phyloP scores from a whole-genome alignment of 2,329 filamentous ascomycete genomes.

The Fusarium algeriense region DNA sequence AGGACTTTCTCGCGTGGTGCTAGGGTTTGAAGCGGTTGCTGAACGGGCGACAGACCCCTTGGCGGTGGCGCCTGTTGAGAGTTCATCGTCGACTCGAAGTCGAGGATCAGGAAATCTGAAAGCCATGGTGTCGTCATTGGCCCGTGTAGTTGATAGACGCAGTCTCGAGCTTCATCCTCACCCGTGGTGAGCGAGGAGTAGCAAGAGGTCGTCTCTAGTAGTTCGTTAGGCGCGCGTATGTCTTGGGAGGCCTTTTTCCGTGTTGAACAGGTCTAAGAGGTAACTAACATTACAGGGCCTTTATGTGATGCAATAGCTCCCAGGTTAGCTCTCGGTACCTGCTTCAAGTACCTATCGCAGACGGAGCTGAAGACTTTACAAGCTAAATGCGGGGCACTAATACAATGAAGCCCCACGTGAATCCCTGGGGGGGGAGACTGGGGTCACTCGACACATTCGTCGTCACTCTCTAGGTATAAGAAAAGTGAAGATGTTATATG shows the following conservation, averaged over 20 bases:
- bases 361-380: slow-evolving; percentile 22
- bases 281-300: slow-evolving; percentile 27
- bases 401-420: slow-evolving; percentile 39
- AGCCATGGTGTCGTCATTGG: slow-evolving; percentile 54
- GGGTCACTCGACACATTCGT: slow-evolving; percentile 23
- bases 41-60: slow-evolving; percentile 41
- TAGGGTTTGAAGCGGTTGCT: slow-evolving; percentile 26
- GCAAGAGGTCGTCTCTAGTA: slow-evolving; percentile 30
- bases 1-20: slow-evolving; percentile 37
- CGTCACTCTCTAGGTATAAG: not conserved
- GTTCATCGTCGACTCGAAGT: slow-evolving; percentile 48
- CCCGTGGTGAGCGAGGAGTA: slow-evolving; percentile 31
- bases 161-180: slow-evolving; percentile 45
- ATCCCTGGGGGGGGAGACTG: slow-evolving; percentile 22
- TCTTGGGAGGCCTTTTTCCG: slow-evolving; percentile 34
- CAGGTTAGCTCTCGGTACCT: slow-evolving; percentile 39
- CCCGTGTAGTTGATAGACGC: slow-evolving; percentile 40
- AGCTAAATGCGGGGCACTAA: slow-evolving; percentile 50
- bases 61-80: slow-evolving; percentile 27
- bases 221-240: slow-evolving; percentile 7
- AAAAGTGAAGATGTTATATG: not conserved
- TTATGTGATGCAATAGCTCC: slow-evolving; percentile 49
- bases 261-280: slow-evolving; percentile 21
- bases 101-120: slow-evolving; percentile 52
- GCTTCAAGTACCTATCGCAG: slow-evolving; percentile 31